These are phyloP conservation scores for Aspergillus sclerotiicarbonarius DNA, from an alignment of 495 filamentous ascomycete species.

Conservation along the genomic window DNA sequence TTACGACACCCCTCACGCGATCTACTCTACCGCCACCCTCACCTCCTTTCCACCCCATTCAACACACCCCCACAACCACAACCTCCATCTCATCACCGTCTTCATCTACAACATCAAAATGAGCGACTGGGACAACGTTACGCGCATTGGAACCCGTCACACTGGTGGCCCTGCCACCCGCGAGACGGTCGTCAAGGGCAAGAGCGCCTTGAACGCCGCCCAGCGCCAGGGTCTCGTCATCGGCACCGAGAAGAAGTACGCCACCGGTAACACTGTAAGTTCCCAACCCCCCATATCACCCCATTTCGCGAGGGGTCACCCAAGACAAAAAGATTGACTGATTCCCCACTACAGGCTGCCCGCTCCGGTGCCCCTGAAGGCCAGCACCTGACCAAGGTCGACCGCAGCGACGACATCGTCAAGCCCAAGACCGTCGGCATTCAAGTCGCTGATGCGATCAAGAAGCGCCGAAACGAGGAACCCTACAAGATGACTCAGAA, in stretches of 20 bases:
- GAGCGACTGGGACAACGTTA: constrained; percentile 81
- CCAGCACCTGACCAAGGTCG: constrained; percentile 96
- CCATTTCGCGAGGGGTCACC: background rate
- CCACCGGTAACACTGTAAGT: constrained; percentile 74
- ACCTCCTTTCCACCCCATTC: constrained; percentile 6
- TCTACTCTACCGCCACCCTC: constrained; percentile 14
- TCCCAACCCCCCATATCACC: background rate
- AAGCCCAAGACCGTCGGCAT: constrained; percentile 87
- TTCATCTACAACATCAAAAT: constrained; percentile 30
- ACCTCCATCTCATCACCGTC: constrained; percentile 1
- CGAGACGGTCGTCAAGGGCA: constrained; percentile 85
- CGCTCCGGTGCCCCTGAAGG: constrained; percentile 69
- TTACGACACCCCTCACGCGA: constrained; percentile 32
- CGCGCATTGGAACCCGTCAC: constrained; percentile 88
- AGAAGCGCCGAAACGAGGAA: constrained; percentile 67
- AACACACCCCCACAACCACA: constrained; percentile 9
- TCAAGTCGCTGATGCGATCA: constrained; percentile 80
- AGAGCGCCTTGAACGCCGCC: constrained; percentile 86
- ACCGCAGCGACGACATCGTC: constrained; percentile 95
- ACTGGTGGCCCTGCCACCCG: constrained; percentile 60
- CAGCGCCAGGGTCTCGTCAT: constrained; percentile 73
- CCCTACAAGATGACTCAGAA: constrained; percentile 90
- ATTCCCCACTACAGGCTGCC: constrained; percentile 42
- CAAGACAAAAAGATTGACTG: constrained; percentile 2
- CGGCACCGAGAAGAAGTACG: constrained; percentile 91